Percentiles rank a stretch among this genome's conserved stretches.
Evolutionary conservation across 2,329 filamentous ascomycete genomes (phyloP).

Genomic region (Paradendryphiella salina): DNA sequence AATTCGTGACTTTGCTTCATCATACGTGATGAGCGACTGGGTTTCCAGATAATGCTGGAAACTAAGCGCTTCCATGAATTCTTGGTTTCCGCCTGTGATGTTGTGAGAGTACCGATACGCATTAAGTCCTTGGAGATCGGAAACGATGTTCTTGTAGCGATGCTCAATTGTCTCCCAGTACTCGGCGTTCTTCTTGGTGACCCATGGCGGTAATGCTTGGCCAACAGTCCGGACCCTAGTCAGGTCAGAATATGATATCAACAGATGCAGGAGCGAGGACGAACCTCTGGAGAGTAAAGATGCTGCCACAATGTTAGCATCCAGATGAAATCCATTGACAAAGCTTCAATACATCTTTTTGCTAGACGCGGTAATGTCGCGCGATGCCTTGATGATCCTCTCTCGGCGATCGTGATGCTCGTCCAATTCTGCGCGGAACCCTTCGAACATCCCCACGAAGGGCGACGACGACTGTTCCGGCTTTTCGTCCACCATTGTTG

Average conservation of each 20-base stretch:
- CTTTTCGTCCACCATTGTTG: constrained; percentile 41
- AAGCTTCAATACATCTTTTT: constrained; percentile 81
- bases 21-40: constrained; percentile 71
- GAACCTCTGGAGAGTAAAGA: constrained; percentile 81
- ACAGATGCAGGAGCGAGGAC: neutral
- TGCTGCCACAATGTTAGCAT: constrained; percentile 55
- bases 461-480: constrained; percentile 46
- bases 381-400: constrained; percentile 83
- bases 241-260: constrained; percentile 9
- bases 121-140: constrained; percentile 78
- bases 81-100: constrained; percentile 81
- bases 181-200: constrained; percentile 69
- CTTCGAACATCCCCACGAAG: constrained; percentile 74
- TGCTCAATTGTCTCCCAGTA: constrained; percentile 71
- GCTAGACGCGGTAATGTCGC: constrained; percentile 89
- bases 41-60: constrained; percentile 85
- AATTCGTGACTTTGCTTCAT: constrained; percentile 57
- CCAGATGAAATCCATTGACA: neutral
- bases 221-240: constrained; percentile 64
- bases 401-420: constrained; percentile 93
- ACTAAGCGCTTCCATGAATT: constrained; percentile 88
- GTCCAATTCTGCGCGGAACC: constrained; percentile 84
- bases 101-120: constrained; percentile 78
- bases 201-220: constrained; percentile 66
- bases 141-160: constrained; percentile 68